A percentile compares a stretch with the other conserved stretches of the same genome.
These are phyloP conservation scores for Aspergillus kassunensis DNA, from an alignment of 495 filamentous ascomycete genomes.

Conservation along the genomic window DNA sequence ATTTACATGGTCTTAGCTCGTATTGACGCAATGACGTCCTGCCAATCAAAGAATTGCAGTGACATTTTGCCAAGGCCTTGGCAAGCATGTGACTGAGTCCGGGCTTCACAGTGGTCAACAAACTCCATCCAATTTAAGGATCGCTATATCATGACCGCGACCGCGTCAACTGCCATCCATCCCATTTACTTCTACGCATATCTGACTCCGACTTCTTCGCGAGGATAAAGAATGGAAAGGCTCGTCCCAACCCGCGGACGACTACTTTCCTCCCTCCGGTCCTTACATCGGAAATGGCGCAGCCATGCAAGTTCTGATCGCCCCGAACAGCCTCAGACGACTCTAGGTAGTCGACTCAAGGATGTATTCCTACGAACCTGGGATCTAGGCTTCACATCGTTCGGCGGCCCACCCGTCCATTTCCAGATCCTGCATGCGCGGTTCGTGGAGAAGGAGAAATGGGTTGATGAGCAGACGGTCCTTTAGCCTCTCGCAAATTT, in stretches of 20 bases:
- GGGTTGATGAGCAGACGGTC: slow-evolving; percentile 77
- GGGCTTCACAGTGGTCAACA: neutral
- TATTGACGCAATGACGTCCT: no score
- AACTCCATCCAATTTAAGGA: neutral
- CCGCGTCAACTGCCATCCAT: neutral
- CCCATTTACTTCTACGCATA: neutral
- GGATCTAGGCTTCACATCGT: slow-evolving; percentile 68
- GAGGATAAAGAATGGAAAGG: neutral
- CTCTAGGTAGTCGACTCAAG: slow-evolving; percentile 9
- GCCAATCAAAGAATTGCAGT: no score
- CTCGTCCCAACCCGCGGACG: slow-evolving; percentile 5
- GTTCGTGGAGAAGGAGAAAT: slow-evolving; percentile 63
- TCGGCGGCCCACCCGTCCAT: slow-evolving; percentile 69
- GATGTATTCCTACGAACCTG: slow-evolving; percentile 51
- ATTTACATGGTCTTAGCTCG: no score
- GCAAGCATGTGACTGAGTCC: neutral
- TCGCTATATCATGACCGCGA: neutral
- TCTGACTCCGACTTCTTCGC: neutral
- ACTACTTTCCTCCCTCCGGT: slow-evolving; percentile 2
- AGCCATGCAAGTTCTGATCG: slow-evolving; percentile 1
- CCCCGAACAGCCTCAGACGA: neutral
- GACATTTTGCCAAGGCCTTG: neutral
- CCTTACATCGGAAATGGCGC: slow-evolving; percentile 1
- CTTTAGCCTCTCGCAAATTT: no score
- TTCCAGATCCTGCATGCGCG: slow-evolving; percentile 63